These are phyloP conservation scores for Lyophyllum shimeji DNA, from an alignment of 768 basidiomycete species.

Conservation along the genomic window DNA sequence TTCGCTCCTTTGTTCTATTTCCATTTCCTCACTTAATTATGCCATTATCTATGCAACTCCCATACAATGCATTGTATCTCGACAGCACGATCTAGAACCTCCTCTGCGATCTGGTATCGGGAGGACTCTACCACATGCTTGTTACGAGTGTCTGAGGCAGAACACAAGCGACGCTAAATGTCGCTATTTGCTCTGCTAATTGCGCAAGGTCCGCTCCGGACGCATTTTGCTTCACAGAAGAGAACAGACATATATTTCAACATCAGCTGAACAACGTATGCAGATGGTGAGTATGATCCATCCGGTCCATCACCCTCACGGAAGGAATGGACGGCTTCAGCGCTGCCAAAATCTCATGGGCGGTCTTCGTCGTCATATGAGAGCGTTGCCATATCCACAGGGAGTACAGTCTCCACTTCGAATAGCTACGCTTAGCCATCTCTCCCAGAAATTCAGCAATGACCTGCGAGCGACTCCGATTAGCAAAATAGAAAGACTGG, in stretches of 20 bases:
- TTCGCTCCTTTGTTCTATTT: neutral
- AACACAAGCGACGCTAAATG: too few relatives aligned
- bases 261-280: constrained; percentile 7
- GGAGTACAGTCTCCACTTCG: constrained; percentile 10
- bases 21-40: neutral
- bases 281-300: constrained; percentile 9
- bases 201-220: too few relatives aligned
- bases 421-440: constrained; percentile 9
- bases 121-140: neutral
- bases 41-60: too few relatives aligned
- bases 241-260: neutral
- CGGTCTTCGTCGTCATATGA: constrained; percentile 16
- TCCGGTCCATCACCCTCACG: constrained; percentile 3
- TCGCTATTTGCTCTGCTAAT: too few relatives aligned
- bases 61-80: neutral
- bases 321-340: constrained; percentile 12
- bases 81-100: neutral
- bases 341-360: constrained; percentile 11
- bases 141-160: too few relatives aligned
- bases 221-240: too few relatives aligned
- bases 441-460: constrained; percentile 8
- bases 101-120: neutral
- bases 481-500: neutral
- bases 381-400: constrained; percentile 16
- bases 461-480: neutral